Conservation (phyloP, 352 stramenopile genomes). For the Aphanomyces stellatus region DNA sequence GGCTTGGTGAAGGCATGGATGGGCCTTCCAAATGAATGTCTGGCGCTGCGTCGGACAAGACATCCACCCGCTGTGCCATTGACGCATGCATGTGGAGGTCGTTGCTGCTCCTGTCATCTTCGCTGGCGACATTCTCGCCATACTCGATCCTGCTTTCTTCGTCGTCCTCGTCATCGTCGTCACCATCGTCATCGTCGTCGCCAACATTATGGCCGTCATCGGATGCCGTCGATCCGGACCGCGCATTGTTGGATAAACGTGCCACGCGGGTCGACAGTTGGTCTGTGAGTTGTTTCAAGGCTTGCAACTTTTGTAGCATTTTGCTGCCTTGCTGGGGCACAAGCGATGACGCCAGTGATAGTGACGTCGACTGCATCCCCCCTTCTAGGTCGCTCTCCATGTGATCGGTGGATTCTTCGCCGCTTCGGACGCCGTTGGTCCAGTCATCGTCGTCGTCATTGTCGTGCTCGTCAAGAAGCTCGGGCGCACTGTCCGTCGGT, state of each 20-base stretch:
- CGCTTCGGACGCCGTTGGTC: not conserved
- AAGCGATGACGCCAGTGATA: not conserved
- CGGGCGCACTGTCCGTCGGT: not conserved
- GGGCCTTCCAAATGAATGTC: too few relatives aligned
- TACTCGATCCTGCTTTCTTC: not conserved
- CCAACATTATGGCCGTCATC: not conserved
- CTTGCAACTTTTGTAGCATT: slow-evolving; percentile 6
- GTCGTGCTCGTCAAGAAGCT: not conserved
- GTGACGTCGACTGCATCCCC: not conserved
- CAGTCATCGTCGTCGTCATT: not conserved
- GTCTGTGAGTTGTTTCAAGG: slow-evolving; percentile 17
- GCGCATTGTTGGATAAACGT: not conserved
- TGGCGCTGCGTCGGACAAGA: too few relatives aligned
- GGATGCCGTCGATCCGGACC: not conserved
- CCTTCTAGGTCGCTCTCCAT: not conserved
- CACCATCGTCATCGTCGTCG: too few relatives aligned
- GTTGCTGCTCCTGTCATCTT: too few relatives aligned
- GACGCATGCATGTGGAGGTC: too few relatives aligned
- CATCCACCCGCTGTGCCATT: too few relatives aligned
- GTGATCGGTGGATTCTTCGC: not conserved
- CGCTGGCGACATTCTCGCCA: too few relatives aligned
- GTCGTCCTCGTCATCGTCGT: not conserved
- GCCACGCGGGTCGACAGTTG: not conserved
- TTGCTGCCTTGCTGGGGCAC: not conserved
- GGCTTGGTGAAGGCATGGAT: too few relatives aligned